phyloP scores from a whole-genome alignment of 345 rosid genomes.

The Gossypium sturtianum region DNA sequence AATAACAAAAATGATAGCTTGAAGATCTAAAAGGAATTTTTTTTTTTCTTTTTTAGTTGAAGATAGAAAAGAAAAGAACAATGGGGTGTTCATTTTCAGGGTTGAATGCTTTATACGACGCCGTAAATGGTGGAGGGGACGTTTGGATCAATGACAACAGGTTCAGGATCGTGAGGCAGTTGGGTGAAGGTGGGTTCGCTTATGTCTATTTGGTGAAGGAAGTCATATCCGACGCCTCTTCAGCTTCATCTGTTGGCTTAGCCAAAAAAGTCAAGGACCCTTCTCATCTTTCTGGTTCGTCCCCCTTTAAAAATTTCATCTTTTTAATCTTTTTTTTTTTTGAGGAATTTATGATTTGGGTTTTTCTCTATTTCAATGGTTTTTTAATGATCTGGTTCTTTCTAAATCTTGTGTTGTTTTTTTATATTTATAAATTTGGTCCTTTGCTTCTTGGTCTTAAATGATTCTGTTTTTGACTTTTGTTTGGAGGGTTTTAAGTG shows the following conservation, averaged over 20 bases:
- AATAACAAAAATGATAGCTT: slow-evolving; percentile 28
- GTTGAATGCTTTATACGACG: slow-evolving; percentile 83
- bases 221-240: slow-evolving; percentile 47
- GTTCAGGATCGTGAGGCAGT: slow-evolving; percentile 83
- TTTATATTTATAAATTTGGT: background rate
- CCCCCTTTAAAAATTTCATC: background rate
- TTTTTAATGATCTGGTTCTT: background rate
- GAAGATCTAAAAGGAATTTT: slow-evolving; percentile 18
- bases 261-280: slow-evolving; percentile 86
- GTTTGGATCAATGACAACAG: slow-evolving; percentile 99
- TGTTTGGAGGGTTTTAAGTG: background rate
- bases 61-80: background rate
- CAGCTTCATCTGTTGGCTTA: slow-evolving; percentile 51
- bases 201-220: slow-evolving; percentile 84
- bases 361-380: background rate
- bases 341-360: background rate
- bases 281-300: slow-evolving; percentile 79
- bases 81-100: slow-evolving; percentile 97
- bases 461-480: background rate
- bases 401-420: background rate
- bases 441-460: background rate
- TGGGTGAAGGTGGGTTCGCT: slow-evolving; percentile 97
- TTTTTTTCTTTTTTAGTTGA: background rate
- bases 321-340: background rate
- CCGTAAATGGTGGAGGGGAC: slow-evolving; percentile 85